Base-by-base conservation (phyloP, 1,139 yeast genomes). In the Saccharomyces hybrid region DNA sequence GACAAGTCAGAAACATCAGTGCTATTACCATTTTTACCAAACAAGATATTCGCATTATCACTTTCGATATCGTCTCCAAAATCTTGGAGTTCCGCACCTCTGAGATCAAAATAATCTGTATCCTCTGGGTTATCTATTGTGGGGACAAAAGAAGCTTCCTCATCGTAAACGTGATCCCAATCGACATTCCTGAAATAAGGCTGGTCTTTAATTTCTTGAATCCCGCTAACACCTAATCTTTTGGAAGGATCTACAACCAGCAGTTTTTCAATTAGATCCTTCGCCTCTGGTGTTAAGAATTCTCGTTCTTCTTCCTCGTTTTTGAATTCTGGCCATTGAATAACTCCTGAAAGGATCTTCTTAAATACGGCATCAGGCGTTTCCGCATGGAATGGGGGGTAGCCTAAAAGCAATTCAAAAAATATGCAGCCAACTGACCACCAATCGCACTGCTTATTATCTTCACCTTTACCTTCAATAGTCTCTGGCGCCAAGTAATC, bases 401-500 rank as follows among this genome's bases (percentile, higher is more conserved):
- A 88, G 0, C 99, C 99, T 69, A 88, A 88, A 52, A 90, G 72
- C 65, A 93, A 86, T 70, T 95, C 99, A 74, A 93, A 95, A 54
- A 91, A 72, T 56, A 95, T 90, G 71, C 98, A 93, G 0, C 99
- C 99, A 49, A 91, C 80, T 1, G 98, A 88, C 99, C 99, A 95
- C 99, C 99, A 95, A 74, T 95, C 99, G 42, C 95, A 84, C 48
- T 86, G 81, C 9, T 38, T 38, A 62, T 85, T 93, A 59, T 85
- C 89, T 68, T 93, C 97, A 0, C 89, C 88, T 5, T 78, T 77
- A 32, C 98, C 98, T 50, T 80, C 76, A 59, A 95, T 89, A 0
- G 97, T 91, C 68, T 95, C 99, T 0, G 99, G 99, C 0, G 99
- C 96, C 47, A 95, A 78, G 70, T 95, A 95, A 68, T 95, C 99